phyloP scores from a whole-genome alignment of 495 filamentous ascomycete genomes.

The Darksidea phi region DNA sequence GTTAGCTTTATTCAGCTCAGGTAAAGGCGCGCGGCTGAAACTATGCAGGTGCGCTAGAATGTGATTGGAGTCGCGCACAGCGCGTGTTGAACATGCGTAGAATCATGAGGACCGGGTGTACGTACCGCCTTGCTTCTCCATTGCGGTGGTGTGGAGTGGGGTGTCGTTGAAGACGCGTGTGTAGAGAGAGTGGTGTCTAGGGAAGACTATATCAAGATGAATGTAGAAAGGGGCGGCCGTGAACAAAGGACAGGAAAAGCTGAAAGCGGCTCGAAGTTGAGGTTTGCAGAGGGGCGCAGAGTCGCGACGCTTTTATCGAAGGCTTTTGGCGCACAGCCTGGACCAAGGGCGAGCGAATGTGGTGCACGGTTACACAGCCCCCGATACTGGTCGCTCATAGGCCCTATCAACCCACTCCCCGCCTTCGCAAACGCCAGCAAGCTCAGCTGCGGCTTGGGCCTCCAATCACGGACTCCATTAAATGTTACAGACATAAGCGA shows the following conservation, averaged over 20 bases:
- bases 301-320: constrained; percentile 21
- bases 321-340: background rate
- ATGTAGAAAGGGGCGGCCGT: background rate
- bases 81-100: constrained; percentile 3
- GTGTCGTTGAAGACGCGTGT: background rate
- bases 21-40: no score
- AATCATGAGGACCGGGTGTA: constrained; percentile 1
- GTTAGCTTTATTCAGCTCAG: no score
- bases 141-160: constrained; percentile 5
- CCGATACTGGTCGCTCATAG: background rate
- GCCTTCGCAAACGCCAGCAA: background rate
- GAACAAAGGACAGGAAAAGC: constrained; percentile 5
- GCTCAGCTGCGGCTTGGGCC: constrained; percentile 16
- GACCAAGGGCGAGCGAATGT: background rate
- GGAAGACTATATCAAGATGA: background rate
- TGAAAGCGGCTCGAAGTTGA: constrained; percentile 12
- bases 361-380: constrained; percentile 22
- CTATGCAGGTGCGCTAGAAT: no score
- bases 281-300: background rate
- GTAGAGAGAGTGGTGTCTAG: background rate
- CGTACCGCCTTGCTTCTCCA: constrained; percentile 35
- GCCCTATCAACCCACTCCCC: background rate
- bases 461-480: constrained; percentile 6
- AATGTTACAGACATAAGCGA: background rate
- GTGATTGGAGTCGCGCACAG: background rate